These are phyloP conservation scores for Chenopodium formosanum DNA, from an alignment of 148 eudicot species.

Conservation along the genomic window DNA sequence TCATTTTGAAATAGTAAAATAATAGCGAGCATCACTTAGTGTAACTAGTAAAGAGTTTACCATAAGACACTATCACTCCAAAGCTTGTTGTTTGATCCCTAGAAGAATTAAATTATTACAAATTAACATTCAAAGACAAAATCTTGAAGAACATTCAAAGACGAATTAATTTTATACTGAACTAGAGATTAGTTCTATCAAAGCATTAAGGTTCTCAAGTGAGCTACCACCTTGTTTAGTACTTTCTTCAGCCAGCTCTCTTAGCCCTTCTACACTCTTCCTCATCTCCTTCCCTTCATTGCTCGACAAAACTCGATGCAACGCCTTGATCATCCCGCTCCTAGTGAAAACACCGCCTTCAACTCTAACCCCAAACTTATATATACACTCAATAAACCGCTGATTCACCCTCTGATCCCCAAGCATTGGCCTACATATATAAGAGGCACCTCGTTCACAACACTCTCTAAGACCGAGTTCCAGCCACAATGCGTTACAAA, in stretches of 20 bases:
- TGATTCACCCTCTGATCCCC: conserved; percentile 56
- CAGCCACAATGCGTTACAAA: conserved; percentile 77
- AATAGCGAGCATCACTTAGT: too few species aligned
- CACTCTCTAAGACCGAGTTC: conserved; percentile 71
- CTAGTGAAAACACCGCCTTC: conserved; percentile 45
- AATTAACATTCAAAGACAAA: too few species aligned
- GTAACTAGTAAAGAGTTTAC: too few species aligned
- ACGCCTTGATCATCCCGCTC: conserved; percentile 24
- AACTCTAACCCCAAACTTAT: conserved; percentile 46
- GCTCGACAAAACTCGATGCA: conserved; percentile 33
- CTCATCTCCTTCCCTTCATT: conserved; percentile 37
- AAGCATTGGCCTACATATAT: conserved; percentile 61
- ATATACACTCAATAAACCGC: conserved; percentile 45
- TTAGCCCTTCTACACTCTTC: conserved; percentile 26
- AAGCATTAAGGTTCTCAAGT: conserved; percentile 27
- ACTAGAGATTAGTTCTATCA: conserved; percentile 19
- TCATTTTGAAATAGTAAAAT: too few species aligned
- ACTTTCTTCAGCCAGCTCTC: conserved; percentile 35
- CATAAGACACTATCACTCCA: too few species aligned
- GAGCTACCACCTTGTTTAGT: conserved; percentile 43
- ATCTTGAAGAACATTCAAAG: too few species aligned
- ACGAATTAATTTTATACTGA: neutral
- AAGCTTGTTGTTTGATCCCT: too few species aligned
- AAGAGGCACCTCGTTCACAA: conserved; percentile 57
- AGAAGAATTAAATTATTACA: too few species aligned